Conservation (phyloP, 1,139 yeast genomes). For the Pichia sp. region DNA sequence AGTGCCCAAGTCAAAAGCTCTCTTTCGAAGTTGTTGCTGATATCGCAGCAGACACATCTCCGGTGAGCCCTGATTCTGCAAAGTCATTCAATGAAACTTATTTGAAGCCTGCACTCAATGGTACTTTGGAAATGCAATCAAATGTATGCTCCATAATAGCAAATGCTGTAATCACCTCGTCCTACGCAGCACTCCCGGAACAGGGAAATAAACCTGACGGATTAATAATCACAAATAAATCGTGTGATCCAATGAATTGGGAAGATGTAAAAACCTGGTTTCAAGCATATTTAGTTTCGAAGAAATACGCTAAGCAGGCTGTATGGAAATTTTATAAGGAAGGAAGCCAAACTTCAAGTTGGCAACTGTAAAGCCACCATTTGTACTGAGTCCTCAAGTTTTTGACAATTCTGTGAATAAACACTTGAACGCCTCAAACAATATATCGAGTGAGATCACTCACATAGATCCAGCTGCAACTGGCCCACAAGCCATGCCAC, state of each 20-base stretch:
- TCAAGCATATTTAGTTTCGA: constrained; percentile 46
- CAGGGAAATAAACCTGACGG: constrained; percentile 7
- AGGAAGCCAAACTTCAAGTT: constrained; percentile 40
- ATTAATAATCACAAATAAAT: constrained; percentile 29
- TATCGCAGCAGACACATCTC: constrained; percentile 39
- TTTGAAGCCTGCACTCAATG: constrained; percentile 48
- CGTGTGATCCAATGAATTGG: constrained; percentile 41
- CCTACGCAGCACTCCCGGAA: constrained; percentile 43
- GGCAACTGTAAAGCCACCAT: constrained; percentile 45
- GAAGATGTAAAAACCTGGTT: constrained; percentile 32
- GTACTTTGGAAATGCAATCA: constrained; percentile 42
- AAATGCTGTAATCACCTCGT: constrained; percentile 52
- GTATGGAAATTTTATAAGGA: constrained; percentile 48
- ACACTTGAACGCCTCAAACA: constrained; percentile 37
- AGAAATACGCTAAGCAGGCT: constrained; percentile 48
- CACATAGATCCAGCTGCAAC: constrained; percentile 25
- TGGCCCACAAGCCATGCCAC: constrained; percentile 19
- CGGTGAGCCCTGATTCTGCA: constrained; percentile 35
- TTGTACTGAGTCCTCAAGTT: constrained; percentile 46
- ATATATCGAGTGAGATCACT: constrained; percentile 32
- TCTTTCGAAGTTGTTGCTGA: constrained; percentile 35
- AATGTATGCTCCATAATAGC: constrained; percentile 43
- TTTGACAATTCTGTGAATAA: constrained; percentile 31
- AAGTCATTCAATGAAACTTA: constrained; percentile 19
- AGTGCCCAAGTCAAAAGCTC: constrained; percentile 30